Percentiles rank a stretch among this genome's conserved stretches.
Evolutionary conservation across 345 rosid species (phyloP).

Genomic region (Citrus glauca): DNA sequence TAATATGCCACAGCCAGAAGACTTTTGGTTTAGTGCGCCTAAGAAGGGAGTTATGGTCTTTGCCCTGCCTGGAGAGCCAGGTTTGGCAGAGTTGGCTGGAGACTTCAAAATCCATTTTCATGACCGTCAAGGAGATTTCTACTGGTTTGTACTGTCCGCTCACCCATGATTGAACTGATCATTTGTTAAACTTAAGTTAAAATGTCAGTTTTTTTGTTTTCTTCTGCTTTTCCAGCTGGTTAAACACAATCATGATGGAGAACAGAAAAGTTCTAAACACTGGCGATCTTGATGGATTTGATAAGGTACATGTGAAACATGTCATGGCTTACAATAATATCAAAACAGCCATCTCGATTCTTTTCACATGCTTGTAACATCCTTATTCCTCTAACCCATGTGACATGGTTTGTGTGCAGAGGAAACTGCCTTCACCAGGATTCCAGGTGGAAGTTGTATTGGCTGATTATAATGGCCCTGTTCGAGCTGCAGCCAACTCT

Average conservation of each 20-base stretch:
- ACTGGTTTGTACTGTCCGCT: constrained; percentile 52
- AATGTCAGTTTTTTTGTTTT: not conserved
- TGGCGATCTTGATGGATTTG: constrained; percentile 69
- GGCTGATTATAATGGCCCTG: constrained; percentile 37
- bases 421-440: constrained; percentile 84
- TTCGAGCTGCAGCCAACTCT: constrained; percentile 25
- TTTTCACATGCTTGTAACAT: constrained; percentile 1
- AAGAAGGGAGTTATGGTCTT: constrained; percentile 89
- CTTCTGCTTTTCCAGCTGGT: constrained; percentile 50
- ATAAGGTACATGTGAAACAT: constrained; percentile 47
- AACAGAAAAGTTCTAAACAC: constrained; percentile 63
- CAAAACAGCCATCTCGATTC: not conserved
- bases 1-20: constrained; percentile 58
- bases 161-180: not conserved
- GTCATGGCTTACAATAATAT: not conserved
- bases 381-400: not conserved
- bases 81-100: constrained; percentile 69
- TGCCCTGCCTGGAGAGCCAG: constrained; percentile 88
- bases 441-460: constrained; percentile 80
- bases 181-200: not conserved
- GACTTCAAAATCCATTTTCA: constrained; percentile 87
- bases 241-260: constrained; percentile 82
- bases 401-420: constrained; percentile 35
- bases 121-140: constrained; percentile 91
- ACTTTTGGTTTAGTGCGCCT: constrained; percentile 85